Evolutionary conservation across 345 rosid species (phyloP).

Genomic region (Citrus maxima): DNA sequence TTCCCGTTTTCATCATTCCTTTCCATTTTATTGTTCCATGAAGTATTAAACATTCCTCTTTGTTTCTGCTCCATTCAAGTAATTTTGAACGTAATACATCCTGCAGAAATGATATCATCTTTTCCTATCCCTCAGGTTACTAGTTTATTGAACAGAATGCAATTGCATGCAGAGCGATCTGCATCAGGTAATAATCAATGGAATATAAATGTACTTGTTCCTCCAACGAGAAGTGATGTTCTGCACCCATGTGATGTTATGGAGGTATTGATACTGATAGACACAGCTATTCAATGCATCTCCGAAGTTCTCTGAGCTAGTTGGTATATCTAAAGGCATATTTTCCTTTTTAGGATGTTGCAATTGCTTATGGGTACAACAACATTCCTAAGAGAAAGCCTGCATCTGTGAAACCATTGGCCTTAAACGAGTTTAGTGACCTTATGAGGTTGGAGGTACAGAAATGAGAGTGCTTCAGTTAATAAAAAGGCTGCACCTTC

Average conservation of each 20-base stretch:
- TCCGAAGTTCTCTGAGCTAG: neutral
- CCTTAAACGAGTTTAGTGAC: constrained; percentile 74
- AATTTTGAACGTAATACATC: neutral
- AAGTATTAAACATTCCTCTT: neutral
- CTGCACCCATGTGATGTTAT: constrained; percentile 92
- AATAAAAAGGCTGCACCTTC: neutral
- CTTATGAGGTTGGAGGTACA: constrained; percentile 76
- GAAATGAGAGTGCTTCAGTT: neutral
- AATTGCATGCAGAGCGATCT: constrained; percentile 52
- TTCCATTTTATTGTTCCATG: neutral
- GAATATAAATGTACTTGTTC: constrained; percentile 58
- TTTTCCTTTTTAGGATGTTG: constrained; percentile 67
- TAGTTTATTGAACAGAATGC: constrained; percentile 70
- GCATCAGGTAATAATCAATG: constrained; percentile 31
- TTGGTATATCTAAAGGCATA: constrained; percentile 2
- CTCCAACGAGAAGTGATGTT: constrained; percentile 87
- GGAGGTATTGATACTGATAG: constrained; percentile 55
- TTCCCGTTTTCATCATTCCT: neutral
- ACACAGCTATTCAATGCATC: neutral
- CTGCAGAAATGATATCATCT: constrained; percentile 3
- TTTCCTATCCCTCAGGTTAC: constrained; percentile 49
- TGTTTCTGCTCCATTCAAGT: neutral
- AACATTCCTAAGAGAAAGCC: constrained; percentile 69
- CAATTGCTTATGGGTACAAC: constrained; percentile 90
- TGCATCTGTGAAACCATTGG: constrained; percentile 59